Evolutionary conservation across 1,139 yeast species (phyloP).

Genomic region (Pichia sp.): DNA sequence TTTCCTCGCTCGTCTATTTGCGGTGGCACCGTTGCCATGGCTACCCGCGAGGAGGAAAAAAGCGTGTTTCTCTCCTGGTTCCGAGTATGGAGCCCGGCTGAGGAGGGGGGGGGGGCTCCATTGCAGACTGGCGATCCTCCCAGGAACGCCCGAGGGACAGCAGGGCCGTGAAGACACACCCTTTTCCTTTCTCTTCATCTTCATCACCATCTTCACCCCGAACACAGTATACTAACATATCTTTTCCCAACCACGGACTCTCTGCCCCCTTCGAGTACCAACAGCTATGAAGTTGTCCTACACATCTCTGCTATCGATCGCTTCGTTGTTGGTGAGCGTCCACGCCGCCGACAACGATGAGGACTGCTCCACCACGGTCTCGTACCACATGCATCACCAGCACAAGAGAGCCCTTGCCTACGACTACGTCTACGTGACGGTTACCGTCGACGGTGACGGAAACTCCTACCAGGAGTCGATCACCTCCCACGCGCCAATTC

Average conservation of each 20-base stretch:
- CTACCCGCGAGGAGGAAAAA: not conserved
- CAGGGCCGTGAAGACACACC: no score
- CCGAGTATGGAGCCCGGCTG: no score
- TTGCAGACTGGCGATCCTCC: no score
- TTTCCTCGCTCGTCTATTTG: not conserved
- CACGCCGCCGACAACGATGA: constrained; percentile 16
- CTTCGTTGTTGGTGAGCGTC: constrained; percentile 21
- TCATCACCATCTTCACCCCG: no score
- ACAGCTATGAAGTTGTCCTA: constrained; percentile 38
- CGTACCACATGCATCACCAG: constrained; percentile 58
- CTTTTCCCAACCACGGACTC: no score
- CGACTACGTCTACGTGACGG: constrained; percentile 76
- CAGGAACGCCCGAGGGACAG: no score
- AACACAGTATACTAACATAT: constrained; percentile 19
- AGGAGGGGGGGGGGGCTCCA: no score
- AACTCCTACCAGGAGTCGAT: constrained; percentile 35
- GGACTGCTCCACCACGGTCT: constrained; percentile 38
- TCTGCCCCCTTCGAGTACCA: no score
- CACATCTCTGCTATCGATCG: constrained; percentile 16
- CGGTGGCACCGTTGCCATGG: not conserved
- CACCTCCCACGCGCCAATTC: constrained; percentile 14
- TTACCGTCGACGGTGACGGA: constrained; percentile 69
- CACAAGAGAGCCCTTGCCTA: constrained; percentile 77
- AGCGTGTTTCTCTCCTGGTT: not conserved
- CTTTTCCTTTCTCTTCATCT: no score